A percentile compares a stretch with the other conserved stretches of the same genome.
Evolutionary conservation across 176 grass and related monocot species (phyloP).

Genomic region (Aegilops sharonensis): DNA sequence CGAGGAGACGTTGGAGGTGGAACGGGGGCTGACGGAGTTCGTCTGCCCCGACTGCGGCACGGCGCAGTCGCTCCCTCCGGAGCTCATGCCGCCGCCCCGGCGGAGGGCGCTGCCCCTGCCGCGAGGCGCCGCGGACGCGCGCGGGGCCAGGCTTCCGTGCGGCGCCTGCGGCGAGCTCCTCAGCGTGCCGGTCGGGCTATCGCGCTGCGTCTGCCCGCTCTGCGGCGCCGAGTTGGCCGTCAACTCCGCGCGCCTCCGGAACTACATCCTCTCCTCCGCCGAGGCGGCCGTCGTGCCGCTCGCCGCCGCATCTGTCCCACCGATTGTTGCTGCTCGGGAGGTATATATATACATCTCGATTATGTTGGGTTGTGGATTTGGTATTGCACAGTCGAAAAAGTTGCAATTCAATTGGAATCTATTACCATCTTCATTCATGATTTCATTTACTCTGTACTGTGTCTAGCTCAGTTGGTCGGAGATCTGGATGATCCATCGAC

Average conservation of each 20-base stretch:
- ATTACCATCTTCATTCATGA: neutral
- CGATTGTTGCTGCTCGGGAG: conserved; percentile 2
- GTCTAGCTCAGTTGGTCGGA: neutral
- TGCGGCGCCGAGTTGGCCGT: conserved; percentile 31
- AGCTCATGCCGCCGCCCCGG: conserved; percentile 47
- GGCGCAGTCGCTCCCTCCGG: conserved; percentile 46
- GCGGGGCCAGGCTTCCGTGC: neutral
- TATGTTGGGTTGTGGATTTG: neutral
- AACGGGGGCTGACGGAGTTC: conserved; percentile 18
- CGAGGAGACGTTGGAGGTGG: conserved; percentile 42
- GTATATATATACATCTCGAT: neutral
- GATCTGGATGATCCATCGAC: neutral
- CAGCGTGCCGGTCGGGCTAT: conserved; percentile 25
- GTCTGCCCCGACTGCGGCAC: conserved; percentile 52
- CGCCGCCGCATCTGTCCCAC: neutral
- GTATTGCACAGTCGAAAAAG: neutral
- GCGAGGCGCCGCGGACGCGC: neutral
- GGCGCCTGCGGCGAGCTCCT: conserved; percentile 20
- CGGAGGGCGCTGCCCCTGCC: conserved; percentile 28
- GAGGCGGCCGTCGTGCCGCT: neutral
- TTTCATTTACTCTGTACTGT: neutral
- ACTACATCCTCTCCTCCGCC: conserved; percentile 17
- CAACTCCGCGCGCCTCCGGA: conserved; percentile 12
- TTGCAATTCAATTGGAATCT: neutral
- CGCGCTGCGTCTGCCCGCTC: conserved; percentile 21